phyloP scores from a whole-genome alignment of 805 yeast species.

The Blastobotrys robertii region DNA sequence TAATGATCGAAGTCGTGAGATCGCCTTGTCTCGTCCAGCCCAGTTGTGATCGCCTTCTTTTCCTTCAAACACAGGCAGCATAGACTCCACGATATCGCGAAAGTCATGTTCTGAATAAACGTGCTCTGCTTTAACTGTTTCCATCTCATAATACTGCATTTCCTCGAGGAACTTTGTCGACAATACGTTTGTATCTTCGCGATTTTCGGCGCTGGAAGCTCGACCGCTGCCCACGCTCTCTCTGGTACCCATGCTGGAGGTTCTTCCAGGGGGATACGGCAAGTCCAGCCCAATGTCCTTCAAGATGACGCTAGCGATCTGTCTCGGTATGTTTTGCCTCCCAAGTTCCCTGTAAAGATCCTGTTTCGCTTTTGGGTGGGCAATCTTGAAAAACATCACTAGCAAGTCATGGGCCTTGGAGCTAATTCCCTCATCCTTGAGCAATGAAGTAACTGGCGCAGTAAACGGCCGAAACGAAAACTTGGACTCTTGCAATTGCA shows the following conservation, averaged over 20 bases:
- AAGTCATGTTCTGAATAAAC: slow-evolving; percentile 24
- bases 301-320: slow-evolving; percentile 22
- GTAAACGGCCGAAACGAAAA: slow-evolving; percentile 27
- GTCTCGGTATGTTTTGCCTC: slow-evolving; percentile 25
- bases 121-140: slow-evolving; percentile 29
- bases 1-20: slow-evolving; percentile 47
- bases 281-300: slow-evolving; percentile 23
- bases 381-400: slow-evolving; percentile 31
- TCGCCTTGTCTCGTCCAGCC: slow-evolving; percentile 56
- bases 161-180: not conserved
- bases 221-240: too few relatives aligned
- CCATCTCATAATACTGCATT: slow-evolving; percentile 30
- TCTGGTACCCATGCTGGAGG: too few relatives aligned
- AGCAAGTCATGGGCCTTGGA: slow-evolving; percentile 25
- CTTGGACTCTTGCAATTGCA: slow-evolving; percentile 20
- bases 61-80: slow-evolving; percentile 42
- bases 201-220: not conserved
- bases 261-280: not conserved
- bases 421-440: slow-evolving; percentile 17
- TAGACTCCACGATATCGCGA: slow-evolving; percentile 22
- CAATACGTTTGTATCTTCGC: not conserved
- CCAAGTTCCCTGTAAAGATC: slow-evolving; percentile 38
- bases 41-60: slow-evolving; percentile 87
- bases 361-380: slow-evolving; percentile 31
- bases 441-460: slow-evolving; percentile 23